phyloP scores from a whole-genome alignment of 371 early-diverging fungal species.

The Rhizomucor miehei region DNA sequence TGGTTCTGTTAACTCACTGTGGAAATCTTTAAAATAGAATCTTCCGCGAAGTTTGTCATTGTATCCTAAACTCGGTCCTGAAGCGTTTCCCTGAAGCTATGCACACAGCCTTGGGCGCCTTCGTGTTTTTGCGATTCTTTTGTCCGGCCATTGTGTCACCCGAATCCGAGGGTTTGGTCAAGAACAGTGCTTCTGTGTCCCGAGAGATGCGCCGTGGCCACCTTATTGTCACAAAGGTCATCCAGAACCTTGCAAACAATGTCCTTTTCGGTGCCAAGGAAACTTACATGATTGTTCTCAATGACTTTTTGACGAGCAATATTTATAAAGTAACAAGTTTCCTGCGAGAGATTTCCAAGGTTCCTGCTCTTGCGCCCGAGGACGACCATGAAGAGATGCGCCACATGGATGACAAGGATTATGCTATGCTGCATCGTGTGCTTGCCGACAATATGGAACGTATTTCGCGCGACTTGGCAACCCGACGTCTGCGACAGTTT shows the following conservation, averaged over 20 bases:
- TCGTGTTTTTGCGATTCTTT: conserved; percentile 93
- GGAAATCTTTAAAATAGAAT: conserved; percentile 18
- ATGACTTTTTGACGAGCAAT: conserved; percentile 77
- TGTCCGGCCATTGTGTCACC: conserved; percentile 96
- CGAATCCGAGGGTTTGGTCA: conserved; percentile 57
- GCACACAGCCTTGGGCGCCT: conserved; percentile 88
- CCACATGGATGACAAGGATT: conserved; percentile 60
- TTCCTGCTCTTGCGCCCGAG: conserved; percentile 14
- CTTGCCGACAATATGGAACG: conserved; percentile 71
- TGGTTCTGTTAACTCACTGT: no score
- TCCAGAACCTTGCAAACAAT: conserved; percentile 93
- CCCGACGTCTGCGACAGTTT: conserved; percentile 34
- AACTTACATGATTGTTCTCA: conserved; percentile 85
- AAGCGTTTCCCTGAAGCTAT: conserved; percentile 85
- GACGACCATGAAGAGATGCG: conserved; percentile 17
- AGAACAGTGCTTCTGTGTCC: conserved; percentile 21
- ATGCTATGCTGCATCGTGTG: conserved; percentile 62
- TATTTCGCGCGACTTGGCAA: conserved; percentile 61
- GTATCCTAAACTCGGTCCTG: conserved; percentile 74
- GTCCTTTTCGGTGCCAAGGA: conserved; percentile 94
- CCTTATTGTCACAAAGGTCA: conserved; percentile 88
- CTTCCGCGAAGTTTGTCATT: conserved; percentile 81
- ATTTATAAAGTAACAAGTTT: conserved; percentile 66
- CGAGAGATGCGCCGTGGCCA: conserved; percentile 78
- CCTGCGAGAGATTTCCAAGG: conserved; percentile 56